phyloP scores from a whole-genome alignment of 495 filamentous ascomycete species.

The Hypomontagnella monticulosa region DNA sequence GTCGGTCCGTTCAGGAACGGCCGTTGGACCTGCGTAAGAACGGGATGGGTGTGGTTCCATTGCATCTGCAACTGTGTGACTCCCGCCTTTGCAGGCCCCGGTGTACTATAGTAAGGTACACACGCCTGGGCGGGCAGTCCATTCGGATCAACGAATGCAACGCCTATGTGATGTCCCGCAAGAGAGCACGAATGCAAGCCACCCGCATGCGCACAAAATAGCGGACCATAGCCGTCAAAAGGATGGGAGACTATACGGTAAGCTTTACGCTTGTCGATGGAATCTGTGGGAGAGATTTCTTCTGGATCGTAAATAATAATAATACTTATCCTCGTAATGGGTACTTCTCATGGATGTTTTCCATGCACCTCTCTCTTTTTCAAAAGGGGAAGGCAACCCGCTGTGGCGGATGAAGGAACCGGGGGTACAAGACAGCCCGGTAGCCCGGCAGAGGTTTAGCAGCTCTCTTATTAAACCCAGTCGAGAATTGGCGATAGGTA shows the following conservation, averaged over 20 bases:
- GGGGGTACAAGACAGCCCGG: conserved; percentile 26
- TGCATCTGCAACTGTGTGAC: conserved; percentile 30
- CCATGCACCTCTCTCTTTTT: conserved; percentile 16
- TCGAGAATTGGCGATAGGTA: conserved; percentile 16
- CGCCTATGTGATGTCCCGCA: conserved; percentile 12
- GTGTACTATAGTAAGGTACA: background rate
- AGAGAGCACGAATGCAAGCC: conserved; percentile 27
- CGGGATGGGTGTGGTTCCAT: conserved; percentile 32
- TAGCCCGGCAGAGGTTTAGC: conserved; percentile 22
- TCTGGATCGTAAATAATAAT: background rate
- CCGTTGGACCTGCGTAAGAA: conserved; percentile 31
- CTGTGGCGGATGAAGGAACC: conserved; percentile 14
- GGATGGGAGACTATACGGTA: conserved; percentile 11
- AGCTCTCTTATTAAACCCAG: conserved; percentile 12
- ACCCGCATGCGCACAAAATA: conserved; percentile 35
- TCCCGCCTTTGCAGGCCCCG: conserved; percentile 35
- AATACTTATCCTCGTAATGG: background rate
- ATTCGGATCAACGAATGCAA: conserved; percentile 29
- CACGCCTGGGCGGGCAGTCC: conserved; percentile 7
- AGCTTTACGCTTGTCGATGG: conserved; percentile 7
- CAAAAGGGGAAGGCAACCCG: conserved; percentile 36
- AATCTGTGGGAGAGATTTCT: conserved; percentile 16
- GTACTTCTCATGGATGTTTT: conserved; percentile 11
- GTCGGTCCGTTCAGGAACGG: background rate
- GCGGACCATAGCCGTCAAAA: conserved; percentile 24